These are phyloP conservation scores for Phanerochaete sordida DNA, from an alignment of 768 basidiomycete genomes.

Conservation along the genomic window DNA sequence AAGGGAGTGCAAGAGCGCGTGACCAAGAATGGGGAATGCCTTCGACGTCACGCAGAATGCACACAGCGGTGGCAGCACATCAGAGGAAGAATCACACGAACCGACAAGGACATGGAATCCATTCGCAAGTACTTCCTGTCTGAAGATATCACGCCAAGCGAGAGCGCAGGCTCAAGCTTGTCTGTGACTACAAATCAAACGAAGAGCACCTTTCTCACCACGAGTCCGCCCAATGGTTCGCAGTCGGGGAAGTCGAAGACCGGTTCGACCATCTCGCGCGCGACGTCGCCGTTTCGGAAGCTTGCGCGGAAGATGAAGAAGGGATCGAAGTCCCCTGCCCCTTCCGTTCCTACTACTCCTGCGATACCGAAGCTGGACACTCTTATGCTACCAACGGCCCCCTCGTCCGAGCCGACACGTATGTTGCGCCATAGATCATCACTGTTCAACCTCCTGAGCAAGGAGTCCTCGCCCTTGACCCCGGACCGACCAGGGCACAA, in stretches of 20 bases:
- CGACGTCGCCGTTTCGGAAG: conserved; percentile 79
- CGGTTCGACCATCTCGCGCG: conserved; percentile 54
- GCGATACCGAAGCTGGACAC: conserved; percentile 38
- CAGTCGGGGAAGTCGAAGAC: conserved; percentile 36
- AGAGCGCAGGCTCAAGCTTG: conserved; percentile 58
- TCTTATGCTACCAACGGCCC: conserved; percentile 31
- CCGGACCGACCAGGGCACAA: conserved; percentile 62
- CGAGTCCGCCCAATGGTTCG: conserved; percentile 56
- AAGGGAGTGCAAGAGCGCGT: conserved; percentile 91
- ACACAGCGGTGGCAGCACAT: conserved; percentile 82
- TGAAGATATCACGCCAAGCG: conserved; percentile 53
- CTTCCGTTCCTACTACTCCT: conserved; percentile 38
- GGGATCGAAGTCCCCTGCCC: conserved; percentile 29
- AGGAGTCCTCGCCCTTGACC: conserved; percentile 46
- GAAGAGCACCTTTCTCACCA: conserved; percentile 51
- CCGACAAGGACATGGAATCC: conserved; percentile 79
- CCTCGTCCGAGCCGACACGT: conserved; percentile 53
- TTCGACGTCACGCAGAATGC: conserved; percentile 87
- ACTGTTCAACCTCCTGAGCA: conserved; percentile 47
- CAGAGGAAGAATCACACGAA: conserved; percentile 73
- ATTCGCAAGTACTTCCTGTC: conserved; percentile 56
- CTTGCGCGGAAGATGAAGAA: conserved; percentile 70
- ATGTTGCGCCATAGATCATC: conserved; percentile 61
- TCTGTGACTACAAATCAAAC: conserved; percentile 46
- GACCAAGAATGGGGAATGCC: conserved; percentile 94